A percentile compares a stretch with the other conserved stretches of the same genome.
Evolutionary conservation across 2,329 filamentous ascomycete genomes (phyloP).

Genomic region (Monilinia aucupariae): DNA sequence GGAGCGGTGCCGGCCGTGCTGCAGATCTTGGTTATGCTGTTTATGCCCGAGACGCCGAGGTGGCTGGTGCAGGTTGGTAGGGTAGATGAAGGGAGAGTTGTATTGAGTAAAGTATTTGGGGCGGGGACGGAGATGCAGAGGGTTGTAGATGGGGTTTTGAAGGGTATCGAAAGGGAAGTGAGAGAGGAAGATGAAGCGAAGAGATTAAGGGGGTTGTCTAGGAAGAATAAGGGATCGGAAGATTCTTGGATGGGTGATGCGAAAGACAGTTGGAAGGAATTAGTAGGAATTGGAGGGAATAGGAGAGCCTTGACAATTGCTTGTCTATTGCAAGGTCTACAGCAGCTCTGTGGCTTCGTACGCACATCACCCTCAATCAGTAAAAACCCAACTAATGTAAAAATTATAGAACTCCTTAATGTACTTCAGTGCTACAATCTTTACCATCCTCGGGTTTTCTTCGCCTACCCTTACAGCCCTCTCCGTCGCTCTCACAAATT

Average conservation of each 20-base stretch:
- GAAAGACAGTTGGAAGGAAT: slow-evolving; percentile 46
- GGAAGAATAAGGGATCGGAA: slow-evolving; percentile 21
- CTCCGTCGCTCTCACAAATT: slow-evolving; percentile 77
- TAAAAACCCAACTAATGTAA: slow-evolving; percentile 11
- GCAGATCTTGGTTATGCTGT: slow-evolving; percentile 62
- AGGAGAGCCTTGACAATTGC: slow-evolving; percentile 75
- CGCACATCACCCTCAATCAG: slow-evolving; percentile 33
- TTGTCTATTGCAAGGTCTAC: slow-evolving; percentile 77
- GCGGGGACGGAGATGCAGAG: slow-evolving; percentile 39
- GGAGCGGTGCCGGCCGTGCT: slow-evolving; percentile 70
- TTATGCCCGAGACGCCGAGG: slow-evolving; percentile 83
- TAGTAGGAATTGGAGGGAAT: slow-evolving; percentile 56
- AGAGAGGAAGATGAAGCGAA: slow-evolving; percentile 58
- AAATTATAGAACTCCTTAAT: slow-evolving; percentile 71
- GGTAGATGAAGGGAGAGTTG: slow-evolving; percentile 53
- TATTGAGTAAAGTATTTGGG: slow-evolving; percentile 63
- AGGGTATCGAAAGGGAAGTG: slow-evolving; percentile 68
- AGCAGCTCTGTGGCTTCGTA: slow-evolving; percentile 83
- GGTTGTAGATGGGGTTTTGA: slow-evolving; percentile 56
- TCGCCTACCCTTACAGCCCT: slow-evolving; percentile 76
- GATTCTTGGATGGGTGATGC: slow-evolving; percentile 26
- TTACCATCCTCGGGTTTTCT: slow-evolving; percentile 69
- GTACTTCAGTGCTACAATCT: slow-evolving; percentile 86
- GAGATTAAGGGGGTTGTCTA: slow-evolving; percentile 25
- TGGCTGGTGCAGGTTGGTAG: slow-evolving; percentile 72